Base-by-base conservation (phyloP, 2,329 filamentous ascomycete species). In the Alternaria infectoria region DNA sequence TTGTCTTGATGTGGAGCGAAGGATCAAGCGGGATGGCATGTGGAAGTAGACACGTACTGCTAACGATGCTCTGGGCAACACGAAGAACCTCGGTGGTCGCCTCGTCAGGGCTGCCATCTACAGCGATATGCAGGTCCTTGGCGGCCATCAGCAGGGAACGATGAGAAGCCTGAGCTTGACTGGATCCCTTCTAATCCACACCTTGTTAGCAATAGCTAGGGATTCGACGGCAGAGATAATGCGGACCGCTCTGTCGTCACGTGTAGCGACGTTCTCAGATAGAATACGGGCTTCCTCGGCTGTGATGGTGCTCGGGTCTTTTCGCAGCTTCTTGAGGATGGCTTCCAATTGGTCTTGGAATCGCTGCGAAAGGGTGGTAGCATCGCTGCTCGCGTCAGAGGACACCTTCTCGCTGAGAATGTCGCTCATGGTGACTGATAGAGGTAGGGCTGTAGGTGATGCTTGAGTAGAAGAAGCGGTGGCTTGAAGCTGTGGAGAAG, bases 151-250 rank as follows among this genome's bases (percentile, higher is more conserved):
- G 65, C 15, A 77, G 65, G 15, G 65, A 70, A 13, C 62, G 61
- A 45, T 69, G 69, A 55, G 63, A 51, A n/a, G 54, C 62, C 47
- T 69, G 69, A 21, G 61, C 65, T 1, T 70, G 54, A 13, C 43
- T 51, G 8, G 57, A 54, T 19, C 54, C 46, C 47, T 68, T 52
- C 19, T 69, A 54, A 56, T 67, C 62, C 28, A 75, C 21, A 69
- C 66, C 52, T 70, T 68, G 61, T 71, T 73, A 57, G 66, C 68
- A 62, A 62, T 59, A 36, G 73, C 77, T 21, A 77, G 54, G 17
- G 71, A 62, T 50, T 73, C 69, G 12, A 77, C 66, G n/a, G 73
- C 74, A 36, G 73, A 73, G 50, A 76, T 72, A 68, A 78, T 73
- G 28, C 62, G 67, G 25, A 73, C 73, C 15, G 73, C 71, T 49